Conservation (phyloP, 1,284 basidiomycete genomes). For the Cryptococcus sp. region DNA sequence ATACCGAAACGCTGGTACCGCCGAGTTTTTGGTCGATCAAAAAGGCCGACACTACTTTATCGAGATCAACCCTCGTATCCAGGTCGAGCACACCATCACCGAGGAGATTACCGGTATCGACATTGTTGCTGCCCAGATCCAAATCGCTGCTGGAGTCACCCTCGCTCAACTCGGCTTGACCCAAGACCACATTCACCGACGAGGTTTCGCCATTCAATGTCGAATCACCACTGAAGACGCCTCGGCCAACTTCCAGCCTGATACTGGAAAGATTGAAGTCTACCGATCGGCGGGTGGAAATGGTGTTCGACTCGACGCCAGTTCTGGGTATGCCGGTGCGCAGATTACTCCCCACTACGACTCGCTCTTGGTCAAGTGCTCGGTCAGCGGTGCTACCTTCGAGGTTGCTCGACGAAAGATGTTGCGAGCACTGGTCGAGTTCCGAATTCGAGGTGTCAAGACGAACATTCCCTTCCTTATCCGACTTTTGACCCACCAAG, state of each 20-base stretch:
- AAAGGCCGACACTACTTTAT: constrained; percentile 97
- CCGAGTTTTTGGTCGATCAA: constrained; percentile 94
- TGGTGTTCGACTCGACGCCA: constrained; percentile 94
- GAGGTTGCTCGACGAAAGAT: constrained; percentile 98
- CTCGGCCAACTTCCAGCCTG: constrained; percentile 85
- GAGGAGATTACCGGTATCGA: constrained; percentile 99
- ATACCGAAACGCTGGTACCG: constrained; percentile 95
- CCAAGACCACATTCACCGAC: constrained; percentile 93
- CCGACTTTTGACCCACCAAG: constrained; percentile 94
- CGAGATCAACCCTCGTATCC: constrained; percentile 96
- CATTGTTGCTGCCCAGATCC: constrained; percentile 96
- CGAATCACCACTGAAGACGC: constrained; percentile 99
- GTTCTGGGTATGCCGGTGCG: constrained; percentile 96
- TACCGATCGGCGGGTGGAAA: constrained; percentile 98
- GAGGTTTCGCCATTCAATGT: constrained; percentile 97
- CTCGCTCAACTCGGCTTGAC: constrained; percentile 91
- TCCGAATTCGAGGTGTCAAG: constrained; percentile 99
- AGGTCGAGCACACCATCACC: constrained; percentile 97
- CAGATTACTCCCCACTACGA: constrained; percentile 99
- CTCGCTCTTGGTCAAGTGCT: constrained; percentile 94
- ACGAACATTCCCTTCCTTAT: constrained; percentile 99
- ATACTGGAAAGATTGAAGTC: constrained; percentile 98
- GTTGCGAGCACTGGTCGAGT: constrained; percentile 96
- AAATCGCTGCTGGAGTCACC: constrained; percentile 95
- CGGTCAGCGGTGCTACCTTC: constrained; percentile 93